Evolutionary conservation across 768 basidiomycete genomes (phyloP).

Genomic region (Boletus speciosus): DNA sequence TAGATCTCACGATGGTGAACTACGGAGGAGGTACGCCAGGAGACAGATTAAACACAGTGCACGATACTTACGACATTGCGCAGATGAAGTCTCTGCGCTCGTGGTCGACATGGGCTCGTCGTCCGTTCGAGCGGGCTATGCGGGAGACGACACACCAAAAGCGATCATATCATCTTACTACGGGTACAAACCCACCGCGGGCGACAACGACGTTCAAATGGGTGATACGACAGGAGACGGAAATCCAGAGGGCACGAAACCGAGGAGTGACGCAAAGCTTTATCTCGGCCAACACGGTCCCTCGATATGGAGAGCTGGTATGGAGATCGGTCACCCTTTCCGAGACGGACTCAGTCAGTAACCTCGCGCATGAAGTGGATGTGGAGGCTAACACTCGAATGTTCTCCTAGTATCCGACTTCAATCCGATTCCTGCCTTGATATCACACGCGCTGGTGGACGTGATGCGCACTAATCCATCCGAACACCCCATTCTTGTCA

Average conservation of each 20-base stretch:
- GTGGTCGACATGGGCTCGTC: constrained; percentile 93
- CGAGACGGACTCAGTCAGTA: constrained; percentile 78
- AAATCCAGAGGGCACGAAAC: constrained; percentile 28
- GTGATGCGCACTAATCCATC: constrained; percentile 72
- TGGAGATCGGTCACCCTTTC: constrained; percentile 85
- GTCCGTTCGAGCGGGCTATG: constrained; percentile 91
- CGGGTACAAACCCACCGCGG: constrained; percentile 57
- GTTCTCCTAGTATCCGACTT: constrained; percentile 64
- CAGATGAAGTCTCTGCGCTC: constrained; percentile 96
- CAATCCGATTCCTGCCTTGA: constrained; percentile 62
- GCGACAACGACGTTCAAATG: constrained; percentile 36
- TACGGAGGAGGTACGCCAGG: constrained; percentile 74
- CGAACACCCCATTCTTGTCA: constrained; percentile 90
- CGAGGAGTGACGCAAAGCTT: constrained; percentile 53
- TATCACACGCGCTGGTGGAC: constrained; percentile 71
- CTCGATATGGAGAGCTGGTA: constrained; percentile 83
- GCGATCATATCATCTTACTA: constrained; percentile 88
- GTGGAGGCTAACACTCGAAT: constrained; percentile 1
- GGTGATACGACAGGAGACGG: constrained; percentile 38
- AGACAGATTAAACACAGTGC: neutral
- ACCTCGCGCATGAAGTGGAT: neutral
- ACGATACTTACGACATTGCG: neutral
- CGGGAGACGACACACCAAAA: constrained; percentile 94
- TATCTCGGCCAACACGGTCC: constrained; percentile 87
- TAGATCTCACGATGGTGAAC: constrained; percentile 59